Evolutionary conservation across 352 stramenopile genomes (phyloP), one percentile per base, ranked within the genome.

Genomic region (Globisporangium orthogonon): DNA sequence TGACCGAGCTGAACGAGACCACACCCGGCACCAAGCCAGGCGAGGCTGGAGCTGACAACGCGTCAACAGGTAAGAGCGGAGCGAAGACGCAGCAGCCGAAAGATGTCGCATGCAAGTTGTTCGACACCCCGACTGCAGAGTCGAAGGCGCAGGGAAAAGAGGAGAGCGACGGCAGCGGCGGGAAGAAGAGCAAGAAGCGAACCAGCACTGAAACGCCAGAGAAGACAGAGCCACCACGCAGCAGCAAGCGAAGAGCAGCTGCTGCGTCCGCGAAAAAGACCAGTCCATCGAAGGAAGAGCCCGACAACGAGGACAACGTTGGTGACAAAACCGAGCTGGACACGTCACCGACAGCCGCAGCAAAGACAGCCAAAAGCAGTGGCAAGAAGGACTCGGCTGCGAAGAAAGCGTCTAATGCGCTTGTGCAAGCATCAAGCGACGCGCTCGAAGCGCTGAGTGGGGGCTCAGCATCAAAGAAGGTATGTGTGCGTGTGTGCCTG

Each of bases 1-100:
- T 86, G 57, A 80, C 65, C 23, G 76, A 86, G 47, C 73, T 86
- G 43, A 76, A 84, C 18, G 73, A 78, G 23, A 70, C 66, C 37
- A 79, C 75, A 44, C 73, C 71, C 3, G 37, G 39, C 40, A 31
- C 44, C 33, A 73, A 60, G 53, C 62, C 78, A 9, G 76, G 66
- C 31, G 71, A 71, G 13, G 39, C 17, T 15, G 57, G 66, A n/a
- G 46, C 44, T n/a, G 52, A 55, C 15, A 50, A 35, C 52, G 43
- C 23, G 18, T 17, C 47, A 1, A 41, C 51, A 56, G 13, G 46
- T 14, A 40, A 23, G 13, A 23, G 46, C 37, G 15, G 29, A 18
- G 14, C 30, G 2, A 43, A 50, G 54, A 15, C 67, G 67, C 41
- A 61, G 67, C 41, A 61, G 10, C 13, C 58, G 9, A 83, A 75